Evolutionary conservation across 495 filamentous ascomycete species (phyloP).

Genomic region (Penicillium cinerascens): DNA sequence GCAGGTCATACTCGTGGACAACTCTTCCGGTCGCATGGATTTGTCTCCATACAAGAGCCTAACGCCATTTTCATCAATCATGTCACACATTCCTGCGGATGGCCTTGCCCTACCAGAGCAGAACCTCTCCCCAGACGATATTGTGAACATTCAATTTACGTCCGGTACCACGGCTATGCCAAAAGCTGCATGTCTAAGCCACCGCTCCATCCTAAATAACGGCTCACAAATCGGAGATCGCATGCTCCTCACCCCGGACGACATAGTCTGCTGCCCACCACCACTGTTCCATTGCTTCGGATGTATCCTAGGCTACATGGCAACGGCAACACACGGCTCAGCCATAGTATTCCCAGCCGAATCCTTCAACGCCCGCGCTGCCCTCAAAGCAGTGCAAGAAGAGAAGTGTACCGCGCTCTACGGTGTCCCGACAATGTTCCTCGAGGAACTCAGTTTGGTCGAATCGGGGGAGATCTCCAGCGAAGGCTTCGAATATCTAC

Average conservation of each 20-base stretch:
- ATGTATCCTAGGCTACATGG: constrained; percentile 88
- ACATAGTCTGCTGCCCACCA: constrained; percentile 81
- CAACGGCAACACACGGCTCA: constrained; percentile 82
- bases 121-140: constrained; percentile 61
- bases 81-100: constrained; percentile 49
- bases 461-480: constrained; percentile 48
- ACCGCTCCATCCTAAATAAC: constrained; percentile 86
- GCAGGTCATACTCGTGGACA: constrained; percentile 75
- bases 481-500: constrained; percentile 63
- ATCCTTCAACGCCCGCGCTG: constrained; percentile 76
- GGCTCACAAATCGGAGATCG: constrained; percentile 75
- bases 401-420: constrained; percentile 81
- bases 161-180: constrained; percentile 86
- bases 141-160: constrained; percentile 96
- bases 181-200: constrained; percentile 87
- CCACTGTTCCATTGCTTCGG: constrained; percentile 95
- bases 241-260: constrained; percentile 70
- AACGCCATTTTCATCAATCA: constrained; percentile 49
- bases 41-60: constrained; percentile 39
- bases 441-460: constrained; percentile 77
- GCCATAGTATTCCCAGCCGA: constrained; percentile 83
- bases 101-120: constrained; percentile 35
- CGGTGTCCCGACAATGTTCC: constrained; percentile 95
- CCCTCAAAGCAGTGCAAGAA: constrained; percentile 67
- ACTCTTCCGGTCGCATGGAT: constrained; percentile 61